These are phyloP conservation scores for Phaseolus lunatus DNA, from an alignment of 306 rosid genomes.

Conservation along the genomic window DNA sequence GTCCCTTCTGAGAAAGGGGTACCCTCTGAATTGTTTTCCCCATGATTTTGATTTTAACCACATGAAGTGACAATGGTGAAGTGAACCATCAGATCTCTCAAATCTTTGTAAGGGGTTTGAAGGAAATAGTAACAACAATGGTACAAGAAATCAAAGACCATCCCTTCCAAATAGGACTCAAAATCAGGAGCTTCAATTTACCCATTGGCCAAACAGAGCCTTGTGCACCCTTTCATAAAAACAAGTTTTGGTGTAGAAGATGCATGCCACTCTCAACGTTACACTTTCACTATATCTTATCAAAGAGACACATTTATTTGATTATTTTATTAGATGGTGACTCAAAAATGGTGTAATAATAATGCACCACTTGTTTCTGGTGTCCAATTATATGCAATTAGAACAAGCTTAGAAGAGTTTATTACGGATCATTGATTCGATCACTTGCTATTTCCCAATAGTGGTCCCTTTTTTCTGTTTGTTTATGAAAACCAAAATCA, in stretches of 20 bases:
- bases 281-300: slow-evolving; percentile 4
- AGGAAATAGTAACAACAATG: slow-evolving; percentile 47
- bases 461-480: slow-evolving; percentile 28
- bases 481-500: slow-evolving; percentile 36
- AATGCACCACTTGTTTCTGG: slow-evolving; percentile 46
- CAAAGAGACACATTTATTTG: slow-evolving; percentile 1
- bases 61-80: slow-evolving; percentile 51
- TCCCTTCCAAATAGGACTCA: slow-evolving; percentile 30
- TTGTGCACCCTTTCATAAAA: slow-evolving; percentile 32
- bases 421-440: slow-evolving; percentile 21
- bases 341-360: slow-evolving; percentile 16
- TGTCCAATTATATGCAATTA: slow-evolving; percentile 46
- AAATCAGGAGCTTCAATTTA: slow-evolving; percentile 39
- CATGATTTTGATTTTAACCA: slow-evolving; percentile 43
- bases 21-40: not conserved
- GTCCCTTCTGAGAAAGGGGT: slow-evolving; percentile 44
- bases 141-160: slow-evolving; percentile 49
- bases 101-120: slow-evolving; percentile 25
- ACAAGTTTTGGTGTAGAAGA: slow-evolving; percentile 30
- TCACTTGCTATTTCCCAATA: slow-evolving; percentile 9
- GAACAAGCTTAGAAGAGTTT: slow-evolving; percentile 34
- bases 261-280: slow-evolving; percentile 35
- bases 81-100: slow-evolving; percentile 49
- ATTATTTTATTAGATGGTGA: slow-evolving; percentile 35
- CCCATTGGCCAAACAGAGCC: slow-evolving; percentile 18